Evolutionary conservation across 768 basidiomycete genomes (phyloP), one percentile per base, ranked within the genome.

Genomic region (Cyathus striatus): DNA sequence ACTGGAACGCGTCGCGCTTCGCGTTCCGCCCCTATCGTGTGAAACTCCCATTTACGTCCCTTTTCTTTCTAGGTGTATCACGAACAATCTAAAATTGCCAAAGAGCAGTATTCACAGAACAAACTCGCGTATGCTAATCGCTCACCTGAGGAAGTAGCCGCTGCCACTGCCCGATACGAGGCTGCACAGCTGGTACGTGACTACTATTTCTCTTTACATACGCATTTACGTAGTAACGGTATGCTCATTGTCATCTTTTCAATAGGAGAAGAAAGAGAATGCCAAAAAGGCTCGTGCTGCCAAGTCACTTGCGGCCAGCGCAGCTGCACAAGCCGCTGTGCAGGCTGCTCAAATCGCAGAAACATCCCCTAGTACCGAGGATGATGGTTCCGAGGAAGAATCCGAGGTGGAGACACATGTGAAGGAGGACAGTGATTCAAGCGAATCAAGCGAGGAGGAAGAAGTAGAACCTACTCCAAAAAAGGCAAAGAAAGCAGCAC

Each of bases 61-160:
- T n/a, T 23, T 14, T 36, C 20, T 20, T 47, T 39, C 6, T 48
- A 86, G 84, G 63, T 67, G 30, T 88, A 85, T 51, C 67, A 53
- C 54, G 58, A 73, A 49, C 60, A 71, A 27, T 80, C 81, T 53
- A 66, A 65, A 10, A 69, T 57, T 26, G 80, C 79, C n/a, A 88
- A 87, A 57, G 70, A 72, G 46, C 65, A 70, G 26, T 91, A 86
- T 55, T 72, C 79, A 6, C 66, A 68, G 24, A 75, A 82, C 36
- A 81, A 88, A 58, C 72, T 69, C 32, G 76, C 74, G 6, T 88
- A 87, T 56, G 82, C 84, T 41, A 76, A 72, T 23, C 66, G 69
- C 42, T 66, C 75, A 5, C 69, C 67, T 10, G 72, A 72, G 41
- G 70, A 76, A 46, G 64, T 73, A 25, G 67, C 67, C 41, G 69